Conservation (phyloP, 495 filamentous ascomycete genomes). For the Glutinoglossum americanum region DNA sequence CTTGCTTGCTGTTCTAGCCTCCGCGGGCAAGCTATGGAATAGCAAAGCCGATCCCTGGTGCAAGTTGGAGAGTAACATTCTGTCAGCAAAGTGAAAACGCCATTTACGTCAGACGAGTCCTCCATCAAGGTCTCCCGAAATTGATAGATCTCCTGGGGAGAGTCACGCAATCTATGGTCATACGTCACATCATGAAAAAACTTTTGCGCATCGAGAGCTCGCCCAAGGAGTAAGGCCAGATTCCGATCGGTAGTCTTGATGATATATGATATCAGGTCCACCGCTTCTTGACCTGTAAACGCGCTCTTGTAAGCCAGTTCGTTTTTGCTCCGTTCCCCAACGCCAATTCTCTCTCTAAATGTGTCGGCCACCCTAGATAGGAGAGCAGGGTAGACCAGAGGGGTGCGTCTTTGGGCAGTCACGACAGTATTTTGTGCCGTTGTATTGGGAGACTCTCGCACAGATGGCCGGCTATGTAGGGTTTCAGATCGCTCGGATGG, state of each 20-base stretch:
- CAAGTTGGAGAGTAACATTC: conserved; percentile 98
- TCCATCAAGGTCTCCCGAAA: conserved; percentile 87
- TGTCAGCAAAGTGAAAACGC: conserved; percentile 85
- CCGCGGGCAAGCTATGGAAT: conserved; percentile 93
- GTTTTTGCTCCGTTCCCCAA: conserved; percentile 85
- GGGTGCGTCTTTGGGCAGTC: conserved; percentile 34
- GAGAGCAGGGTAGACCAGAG: conserved; percentile 80
- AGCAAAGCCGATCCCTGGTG: conserved; percentile 82
- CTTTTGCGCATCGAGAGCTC: conserved; percentile 92
- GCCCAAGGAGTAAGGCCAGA: conserved; percentile 76
- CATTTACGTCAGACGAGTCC: conserved; percentile 75
- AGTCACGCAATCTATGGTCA: conserved; percentile 85
- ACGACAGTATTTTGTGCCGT: conserved; percentile 21
- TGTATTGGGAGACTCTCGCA: conserved; percentile 19
- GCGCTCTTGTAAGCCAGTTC: conserved; percentile 91
- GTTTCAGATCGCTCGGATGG: conserved; percentile 21
- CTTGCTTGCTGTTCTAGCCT: conserved; percentile 87
- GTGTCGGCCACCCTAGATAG: conserved; percentile 78
- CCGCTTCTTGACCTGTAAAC: conserved; percentile 84
- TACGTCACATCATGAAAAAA: conserved; percentile 99
- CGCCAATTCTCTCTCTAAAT: conserved; percentile 64
- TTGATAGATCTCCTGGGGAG: conserved; percentile 77
- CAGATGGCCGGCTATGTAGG: conserved; percentile 25
- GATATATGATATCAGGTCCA: conserved; percentile 82
- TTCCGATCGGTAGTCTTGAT: conserved; percentile 95